Evolutionary conservation across 108 stramenopile species (phyloP), one percentile per base, ranked within the genome.

Genomic region (Cyclotella baltica): DNA sequence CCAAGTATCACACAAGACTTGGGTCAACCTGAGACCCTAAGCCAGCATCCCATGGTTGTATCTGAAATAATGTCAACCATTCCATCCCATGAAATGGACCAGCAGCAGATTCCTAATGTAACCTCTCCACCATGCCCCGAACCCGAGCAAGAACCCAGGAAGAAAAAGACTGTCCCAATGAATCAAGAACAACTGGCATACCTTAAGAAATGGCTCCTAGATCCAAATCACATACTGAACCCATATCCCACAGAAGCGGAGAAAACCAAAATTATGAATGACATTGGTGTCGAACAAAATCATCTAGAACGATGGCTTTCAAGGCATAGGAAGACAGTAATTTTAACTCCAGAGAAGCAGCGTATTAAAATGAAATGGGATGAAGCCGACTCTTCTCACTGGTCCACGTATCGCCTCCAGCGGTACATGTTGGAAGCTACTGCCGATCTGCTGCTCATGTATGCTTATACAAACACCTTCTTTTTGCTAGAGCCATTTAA

Each of bases 391-490:
- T 38, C 46, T 16, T 62, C 62, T 16, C 75, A 83, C 47, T 83
- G 82, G 82, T 23, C 29, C 34, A 30, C 55, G 2, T 83, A 76
- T 57, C 70, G 82, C 27, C 75, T 84, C 52, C 76, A 89, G 29
- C 82, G 92, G 62, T 89, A 84, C 78, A 89, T 90, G 82, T 56
- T 93, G 28, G 89, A 90, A 65, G 89, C 93, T 37, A 90, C 93
- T 43, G 91, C 93, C 52, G 96, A 96, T 77, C 70, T 94, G 65
- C 79, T 96, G 23, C 86, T 96, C 1, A 67, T 96, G 70, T 96
- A 94, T 67, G 91, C 90, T 31, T 77, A 69, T 31, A 96, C 96
- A 20, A 81, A 75, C 27, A 93, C 86, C 19, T 96, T 96, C 73
- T 93, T 96, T 43, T 38, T 70, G 29, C 51, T 93, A 64, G 86